Conservation (phyloP, 1,139 yeast genomes). For the Candida tunisiensis region DNA sequence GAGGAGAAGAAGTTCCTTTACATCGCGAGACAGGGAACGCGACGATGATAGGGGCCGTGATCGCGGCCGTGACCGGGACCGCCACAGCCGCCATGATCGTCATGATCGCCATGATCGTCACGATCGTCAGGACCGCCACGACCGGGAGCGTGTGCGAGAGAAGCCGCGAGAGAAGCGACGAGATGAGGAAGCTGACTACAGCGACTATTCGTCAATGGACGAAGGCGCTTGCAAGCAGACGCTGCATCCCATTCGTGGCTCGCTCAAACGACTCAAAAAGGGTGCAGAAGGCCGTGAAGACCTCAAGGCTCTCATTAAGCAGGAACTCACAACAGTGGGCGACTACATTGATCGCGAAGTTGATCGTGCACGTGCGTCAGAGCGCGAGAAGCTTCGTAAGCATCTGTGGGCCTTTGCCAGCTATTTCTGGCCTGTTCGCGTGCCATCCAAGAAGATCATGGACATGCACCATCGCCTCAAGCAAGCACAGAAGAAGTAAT, state of each 20-base stretch:
- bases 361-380: slow-evolving; percentile 9
- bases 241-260: slow-evolving; percentile 58
- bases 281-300: slow-evolving; percentile 75
- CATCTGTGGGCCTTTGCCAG: slow-evolving; percentile 90
- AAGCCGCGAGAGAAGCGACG: slow-evolving; percentile 3
- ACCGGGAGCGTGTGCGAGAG: slow-evolving; percentile 3
- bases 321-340: slow-evolving; percentile 68
- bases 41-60: too few species aligned
- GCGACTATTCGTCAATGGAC: slow-evolving; percentile 72
- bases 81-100: too few species aligned
- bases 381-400: slow-evolving; percentile 28
- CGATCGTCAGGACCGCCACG: too few species aligned
- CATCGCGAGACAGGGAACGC: too few species aligned
- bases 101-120: too few species aligned
- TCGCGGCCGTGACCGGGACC: too few species aligned
- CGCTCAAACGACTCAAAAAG: slow-evolving; percentile 56
- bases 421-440: slow-evolving; percentile 86
- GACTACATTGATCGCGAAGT: slow-evolving; percentile 36
- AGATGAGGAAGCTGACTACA: slow-evolving; percentile 24
- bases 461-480: slow-evolving; percentile 81
- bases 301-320: slow-evolving; percentile 64
- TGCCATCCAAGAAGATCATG: slow-evolving; percentile 52
- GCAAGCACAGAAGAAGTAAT: slow-evolving; percentile 27
- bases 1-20: too few species aligned
- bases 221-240: slow-evolving; percentile 48